Conservation (phyloP, 129 eudicot species). For the Flaveria trinervia region DNA sequence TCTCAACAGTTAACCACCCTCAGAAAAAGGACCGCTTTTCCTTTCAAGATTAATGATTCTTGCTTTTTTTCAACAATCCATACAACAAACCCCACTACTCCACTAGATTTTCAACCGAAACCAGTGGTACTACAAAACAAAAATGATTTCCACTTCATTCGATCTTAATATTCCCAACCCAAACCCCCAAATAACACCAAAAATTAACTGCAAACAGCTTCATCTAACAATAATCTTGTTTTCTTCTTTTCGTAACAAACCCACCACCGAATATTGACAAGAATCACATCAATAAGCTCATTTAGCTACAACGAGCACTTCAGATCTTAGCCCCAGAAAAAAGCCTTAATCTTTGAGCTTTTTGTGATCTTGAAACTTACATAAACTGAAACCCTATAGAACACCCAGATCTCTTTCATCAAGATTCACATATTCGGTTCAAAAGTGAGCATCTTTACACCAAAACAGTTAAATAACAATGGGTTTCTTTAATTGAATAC, state of each 20-base stretch:
- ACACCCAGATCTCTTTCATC: slow-evolving; percentile 39
- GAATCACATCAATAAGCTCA: slow-evolving; percentile 2
- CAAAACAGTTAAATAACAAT: slow-evolving; percentile 20
- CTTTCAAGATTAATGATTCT: slow-evolving; percentile 32
- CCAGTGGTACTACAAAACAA: slow-evolving; percentile 52
- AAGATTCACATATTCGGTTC: slow-evolving; percentile 23
- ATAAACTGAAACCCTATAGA: slow-evolving; percentile 13
- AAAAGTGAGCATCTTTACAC: slow-evolving; percentile 27
- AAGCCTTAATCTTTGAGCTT: slow-evolving; percentile 16
- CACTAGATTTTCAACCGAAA: slow-evolving; percentile 49
- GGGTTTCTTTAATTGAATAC: slow-evolving; percentile 25
- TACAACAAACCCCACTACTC: slow-evolving; percentile 39
- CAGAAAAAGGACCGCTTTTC: slow-evolving; percentile 41
- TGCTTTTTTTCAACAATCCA: slow-evolving; percentile 38
- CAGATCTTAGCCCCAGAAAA: slow-evolving; percentile 28
- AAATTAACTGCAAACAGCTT: slow-evolving; percentile 20
- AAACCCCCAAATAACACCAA: slow-evolving; percentile 38
- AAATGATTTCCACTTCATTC: slow-evolving; percentile 54
- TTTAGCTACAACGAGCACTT: slow-evolving; percentile 14
- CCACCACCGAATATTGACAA: slow-evolving; percentile 18
- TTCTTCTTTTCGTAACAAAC: slow-evolving; percentile 4
- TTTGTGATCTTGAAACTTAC: slow-evolving; percentile 29
- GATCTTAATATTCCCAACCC: slow-evolving; percentile 46
- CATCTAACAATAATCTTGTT: slow-evolving; percentile 23
- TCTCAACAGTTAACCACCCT: slow-evolving; percentile 34